Evolutionary conservation across 2,329 filamentous ascomycete genomes (phyloP), one percentile per base, ranked within the genome.

Genomic region (Fusarium nanum): DNA sequence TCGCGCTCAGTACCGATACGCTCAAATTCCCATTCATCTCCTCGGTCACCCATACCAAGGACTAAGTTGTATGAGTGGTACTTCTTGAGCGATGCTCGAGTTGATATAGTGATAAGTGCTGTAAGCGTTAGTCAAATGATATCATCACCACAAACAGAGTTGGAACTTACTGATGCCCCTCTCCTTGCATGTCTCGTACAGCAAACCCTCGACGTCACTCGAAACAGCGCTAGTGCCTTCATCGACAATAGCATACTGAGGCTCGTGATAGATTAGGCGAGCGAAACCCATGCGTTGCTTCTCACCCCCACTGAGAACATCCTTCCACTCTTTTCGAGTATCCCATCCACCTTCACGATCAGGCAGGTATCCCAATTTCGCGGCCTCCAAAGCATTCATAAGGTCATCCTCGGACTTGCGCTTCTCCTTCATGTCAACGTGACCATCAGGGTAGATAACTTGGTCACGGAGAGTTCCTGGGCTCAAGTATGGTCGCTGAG

Each of bases 241-340:
- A 68, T 99, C 96, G 60, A 99, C 89, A 75, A 99, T 93, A 4
- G 94, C 96, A 78, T 97, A 99, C 64, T 92, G 87, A 18, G 96
- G 96, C 82, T 98, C 95, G 77, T 99, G 96, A 77, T 99, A 99
- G 42, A 98, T 83, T 52, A 99, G 80, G 46, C 96, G 86, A 6
- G 97, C 95, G 75, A 99, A 93, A 0, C 89, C 93, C 88, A 99
- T 93, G 23, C 96, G 87, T 82, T 99, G 96, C 83, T 99, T 99
- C 85, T 99, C 96, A 14, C 96, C 96, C 41, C 96, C 96, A 70
- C 92, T 95, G n/a, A 99, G 85, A 7, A 99, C 93, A 73, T 98
- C 95, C 82, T 98, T 98, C 96, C 96, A 99, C 78, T 97, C 94
- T 81, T 99, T 98, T 60, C 93, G 88, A 7, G 93, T 96, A 77